Conservation (phyloP, 75 land plant genomes). For the Chamaecyparis obtusa region DNA sequence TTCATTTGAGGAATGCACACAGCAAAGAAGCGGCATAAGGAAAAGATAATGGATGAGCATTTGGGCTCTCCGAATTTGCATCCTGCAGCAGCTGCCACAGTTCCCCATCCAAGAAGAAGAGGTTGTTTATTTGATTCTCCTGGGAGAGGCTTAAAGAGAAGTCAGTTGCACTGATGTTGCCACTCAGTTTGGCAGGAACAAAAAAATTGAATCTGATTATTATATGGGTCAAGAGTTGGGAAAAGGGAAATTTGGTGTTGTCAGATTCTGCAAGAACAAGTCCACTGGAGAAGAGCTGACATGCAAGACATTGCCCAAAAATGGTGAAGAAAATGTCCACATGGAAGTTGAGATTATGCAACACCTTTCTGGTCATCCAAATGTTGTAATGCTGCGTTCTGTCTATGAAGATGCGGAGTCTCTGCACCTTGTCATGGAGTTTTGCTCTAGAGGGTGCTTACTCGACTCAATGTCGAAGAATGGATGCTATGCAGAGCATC, state of each 20-base stretch:
- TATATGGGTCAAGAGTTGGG: constrained; percentile 46
- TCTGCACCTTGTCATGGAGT: constrained; percentile 88
- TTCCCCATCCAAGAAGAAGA: constrained; percentile 29
- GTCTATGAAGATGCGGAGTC: constrained; percentile 74
- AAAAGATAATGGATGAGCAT: constrained; percentile 9
- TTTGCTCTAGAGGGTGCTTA: constrained; percentile 78
- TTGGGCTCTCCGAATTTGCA: background rate
- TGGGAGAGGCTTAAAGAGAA: constrained; percentile 55
- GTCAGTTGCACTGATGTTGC: constrained; percentile 52
- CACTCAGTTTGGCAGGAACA: constrained; percentile 44
- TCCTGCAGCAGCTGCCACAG: constrained; percentile 38
- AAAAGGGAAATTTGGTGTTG: constrained; percentile 74
- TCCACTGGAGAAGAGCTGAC: constrained; percentile 59
- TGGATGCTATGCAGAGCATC: constrained; percentile 54
- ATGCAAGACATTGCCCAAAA: constrained; percentile 72
- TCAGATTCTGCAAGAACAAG: constrained; percentile 45
- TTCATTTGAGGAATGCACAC: constrained; percentile 6
- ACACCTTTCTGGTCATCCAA: constrained; percentile 82
- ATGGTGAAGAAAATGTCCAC: constrained; percentile 65
- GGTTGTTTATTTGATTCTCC: constrained; percentile 19
- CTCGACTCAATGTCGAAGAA: constrained; percentile 57
- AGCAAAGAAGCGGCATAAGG: constrained; percentile 6
- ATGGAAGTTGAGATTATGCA: constrained; percentile 95
- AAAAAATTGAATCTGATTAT: constrained; percentile 47
- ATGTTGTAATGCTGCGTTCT: constrained; percentile 71